These are phyloP conservation scores for Brassica carinata DNA, from an alignment of 345 rosid genomes.

Conservation along the genomic window DNA sequence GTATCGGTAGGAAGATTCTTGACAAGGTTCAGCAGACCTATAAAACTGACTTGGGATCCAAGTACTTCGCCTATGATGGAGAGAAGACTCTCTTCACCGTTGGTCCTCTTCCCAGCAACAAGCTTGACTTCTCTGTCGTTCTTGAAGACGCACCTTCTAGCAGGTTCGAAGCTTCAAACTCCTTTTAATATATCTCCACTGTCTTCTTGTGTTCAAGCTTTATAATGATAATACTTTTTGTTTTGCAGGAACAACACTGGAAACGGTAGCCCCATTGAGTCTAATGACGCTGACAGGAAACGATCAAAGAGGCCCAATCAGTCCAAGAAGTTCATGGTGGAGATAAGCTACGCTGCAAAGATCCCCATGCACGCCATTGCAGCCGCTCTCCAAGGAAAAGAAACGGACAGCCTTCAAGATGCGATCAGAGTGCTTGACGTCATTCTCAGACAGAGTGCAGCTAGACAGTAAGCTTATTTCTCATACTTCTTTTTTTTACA, in stretches of 20 bases:
- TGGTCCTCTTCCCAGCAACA: conserved; percentile 79
- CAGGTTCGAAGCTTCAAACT: conserved; percentile 44
- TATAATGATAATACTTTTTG: background rate
- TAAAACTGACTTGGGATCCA: conserved; percentile 52
- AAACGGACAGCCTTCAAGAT: conserved; percentile 72
- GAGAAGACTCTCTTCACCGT: conserved; percentile 81
- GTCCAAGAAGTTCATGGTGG: conserved; percentile 66
- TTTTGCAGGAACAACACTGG: conserved; percentile 50
- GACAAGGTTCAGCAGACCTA: conserved; percentile 80
- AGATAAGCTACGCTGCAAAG: conserved; percentile 71
- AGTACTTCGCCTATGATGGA: conserved; percentile 89
- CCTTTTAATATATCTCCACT: background rate
- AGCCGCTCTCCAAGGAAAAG: conserved; percentile 78
- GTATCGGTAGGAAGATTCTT: conserved; percentile 70
- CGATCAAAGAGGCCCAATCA: conserved; percentile 60
- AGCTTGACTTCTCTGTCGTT: conserved; percentile 73
- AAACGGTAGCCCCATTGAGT: conserved; percentile 53
- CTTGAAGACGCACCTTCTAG: conserved; percentile 69
- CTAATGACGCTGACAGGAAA: conserved; percentile 59
- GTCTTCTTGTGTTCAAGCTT: background rate
- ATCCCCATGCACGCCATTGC: conserved; percentile 88
- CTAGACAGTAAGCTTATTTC: conserved; percentile 65
- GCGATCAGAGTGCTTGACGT: conserved; percentile 81
- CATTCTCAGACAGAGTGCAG: conserved; percentile 81
- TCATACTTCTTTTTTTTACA: background rate